Evolutionary conservation across 1,139 yeast species (phyloP).

Genomic region (Scheffersomyces stambukii): DNA sequence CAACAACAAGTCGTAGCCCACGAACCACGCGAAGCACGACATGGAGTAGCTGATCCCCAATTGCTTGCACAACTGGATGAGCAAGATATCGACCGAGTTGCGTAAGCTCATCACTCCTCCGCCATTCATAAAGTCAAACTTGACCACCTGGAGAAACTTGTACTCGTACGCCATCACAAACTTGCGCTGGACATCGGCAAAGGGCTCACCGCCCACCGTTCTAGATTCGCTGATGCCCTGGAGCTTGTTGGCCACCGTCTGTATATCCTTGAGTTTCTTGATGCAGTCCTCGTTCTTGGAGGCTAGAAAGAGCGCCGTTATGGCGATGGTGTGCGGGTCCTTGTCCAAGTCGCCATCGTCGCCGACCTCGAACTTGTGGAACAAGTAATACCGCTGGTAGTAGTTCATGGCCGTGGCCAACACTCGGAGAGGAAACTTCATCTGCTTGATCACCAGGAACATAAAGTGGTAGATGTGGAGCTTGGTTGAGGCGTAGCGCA

Average conservation of each 20-base stretch:
- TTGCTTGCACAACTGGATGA: slow-evolving; percentile 63
- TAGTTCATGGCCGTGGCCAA: slow-evolving; percentile 66
- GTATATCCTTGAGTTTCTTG: slow-evolving; percentile 66
- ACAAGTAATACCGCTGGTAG: slow-evolving; percentile 67
- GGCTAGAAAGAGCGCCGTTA: slow-evolving; percentile 75
- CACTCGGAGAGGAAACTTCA: slow-evolving; percentile 66
- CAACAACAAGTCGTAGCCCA: slow-evolving; percentile 69
- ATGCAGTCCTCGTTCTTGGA: slow-evolving; percentile 86
- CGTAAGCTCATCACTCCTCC: slow-evolving; percentile 13
- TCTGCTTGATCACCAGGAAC: slow-evolving; percentile 46
- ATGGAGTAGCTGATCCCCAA: slow-evolving; percentile 42
- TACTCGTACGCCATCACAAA: slow-evolving; percentile 58
- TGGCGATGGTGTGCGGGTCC: slow-evolving; percentile 54
- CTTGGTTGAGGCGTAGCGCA: slow-evolving; percentile 47
- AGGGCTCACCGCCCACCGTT: slow-evolving; percentile 13
- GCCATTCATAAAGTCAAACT: slow-evolving; percentile 68
- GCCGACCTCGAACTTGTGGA: slow-evolving; percentile 50
- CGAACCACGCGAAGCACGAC: slow-evolving; percentile 65
- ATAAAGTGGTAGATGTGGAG: slow-evolving; percentile 52
- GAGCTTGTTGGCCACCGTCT: slow-evolving; percentile 39
- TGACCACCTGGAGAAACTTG: slow-evolving; percentile 67
- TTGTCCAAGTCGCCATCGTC: slow-evolving; percentile 17
- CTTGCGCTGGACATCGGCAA: slow-evolving; percentile 48
- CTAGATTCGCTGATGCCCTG: slow-evolving; percentile 27
- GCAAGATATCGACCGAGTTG: slow-evolving; percentile 57